A percentile compares a stretch with the other conserved stretches of the same genome.
Conservation (phyloP, 2,329 filamentous ascomycete genomes). For the Aspergillus ibericus region DNA sequence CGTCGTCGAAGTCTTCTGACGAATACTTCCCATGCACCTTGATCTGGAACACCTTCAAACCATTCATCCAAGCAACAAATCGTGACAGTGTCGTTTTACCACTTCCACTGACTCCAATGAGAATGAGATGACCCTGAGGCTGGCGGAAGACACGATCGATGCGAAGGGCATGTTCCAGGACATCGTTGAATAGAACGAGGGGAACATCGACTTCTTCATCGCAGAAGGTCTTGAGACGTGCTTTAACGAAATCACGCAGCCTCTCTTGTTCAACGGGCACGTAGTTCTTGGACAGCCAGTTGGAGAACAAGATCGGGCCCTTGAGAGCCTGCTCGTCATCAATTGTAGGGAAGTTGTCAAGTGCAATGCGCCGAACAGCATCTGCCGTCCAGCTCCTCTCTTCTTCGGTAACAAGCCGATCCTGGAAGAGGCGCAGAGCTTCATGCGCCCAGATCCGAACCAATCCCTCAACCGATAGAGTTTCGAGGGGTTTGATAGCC, state of each 20-base stretch:
- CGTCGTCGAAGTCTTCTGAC: slow-evolving; percentile 97
- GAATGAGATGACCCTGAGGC: slow-evolving; percentile 94
- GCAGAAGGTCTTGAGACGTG: slow-evolving; percentile 94
- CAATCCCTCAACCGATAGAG: slow-evolving; percentile 81
- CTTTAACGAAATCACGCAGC: slow-evolving; percentile 95
- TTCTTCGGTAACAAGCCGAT: slow-evolving; percentile 90
- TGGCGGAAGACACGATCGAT: slow-evolving; percentile 99
- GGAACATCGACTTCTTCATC: slow-evolving; percentile 99
- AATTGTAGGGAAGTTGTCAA: slow-evolving; percentile 93
- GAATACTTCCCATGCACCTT: slow-evolving; percentile 99
- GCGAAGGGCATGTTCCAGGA: slow-evolving; percentile 93
- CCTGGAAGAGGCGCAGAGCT: slow-evolving; percentile 92
- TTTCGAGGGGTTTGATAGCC: slow-evolving; percentile 89
- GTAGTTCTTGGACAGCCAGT: slow-evolving; percentile 99
- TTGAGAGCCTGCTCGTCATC: slow-evolving; percentile 85
- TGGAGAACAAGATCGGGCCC: slow-evolving; percentile 95
- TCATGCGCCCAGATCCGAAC: slow-evolving; percentile 98
- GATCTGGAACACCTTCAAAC: slow-evolving; percentile 98
- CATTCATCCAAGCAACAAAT: slow-evolving; percentile 99
- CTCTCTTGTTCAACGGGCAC: slow-evolving; percentile 94
- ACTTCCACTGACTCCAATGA: slow-evolving; percentile 97
- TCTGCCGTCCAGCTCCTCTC: slow-evolving; percentile 95
- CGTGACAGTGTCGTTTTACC: slow-evolving; percentile 97
- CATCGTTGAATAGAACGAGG: slow-evolving; percentile 98
- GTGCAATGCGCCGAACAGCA: slow-evolving; percentile 78